Percentiles rank a stretch among this genome's conserved stretches.
These are phyloP conservation scores for Aureobasidium uvarum DNA, from an alignment of 2,329 filamentous ascomycete genomes.

Conservation along the genomic window DNA sequence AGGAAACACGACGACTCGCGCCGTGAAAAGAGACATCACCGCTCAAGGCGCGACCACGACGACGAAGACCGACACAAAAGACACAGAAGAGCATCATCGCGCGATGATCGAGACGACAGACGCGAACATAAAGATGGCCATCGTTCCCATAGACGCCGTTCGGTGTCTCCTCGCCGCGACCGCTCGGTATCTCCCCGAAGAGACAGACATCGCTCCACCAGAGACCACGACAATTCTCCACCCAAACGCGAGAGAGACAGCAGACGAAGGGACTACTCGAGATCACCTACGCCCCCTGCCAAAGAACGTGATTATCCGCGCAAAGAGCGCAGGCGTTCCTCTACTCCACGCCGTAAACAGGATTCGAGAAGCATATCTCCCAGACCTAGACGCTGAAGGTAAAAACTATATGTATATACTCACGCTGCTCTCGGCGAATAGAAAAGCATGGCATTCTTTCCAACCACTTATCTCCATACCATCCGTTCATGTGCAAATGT, in stretches of 20 bases:
- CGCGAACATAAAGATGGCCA: conserved; percentile 19
- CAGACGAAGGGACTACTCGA: conserved; percentile 13
- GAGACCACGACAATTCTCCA: conserved; percentile 3
- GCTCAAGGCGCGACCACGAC: conserved; percentile 30
- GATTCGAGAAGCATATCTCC: conserved; percentile 15
- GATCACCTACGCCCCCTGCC: neutral
- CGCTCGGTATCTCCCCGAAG: conserved; percentile 3
- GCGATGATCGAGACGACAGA: conserved; percentile 19
- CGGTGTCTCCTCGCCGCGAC: neutral
- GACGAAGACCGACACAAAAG: conserved; percentile 27
- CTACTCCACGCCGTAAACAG: conserved; percentile 3
- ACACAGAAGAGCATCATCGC: conserved; percentile 26
- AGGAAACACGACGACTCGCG: conserved; percentile 49
- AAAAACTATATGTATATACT: neutral
- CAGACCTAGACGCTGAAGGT: conserved; percentile 2
- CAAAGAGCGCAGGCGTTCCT: conserved; percentile 12
- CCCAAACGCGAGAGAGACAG: conserved; percentile 5
- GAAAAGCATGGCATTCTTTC: too few relatives aligned
- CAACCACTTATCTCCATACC: too few relatives aligned
- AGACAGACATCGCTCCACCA: conserved; percentile 9
- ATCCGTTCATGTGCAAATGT: too few relatives aligned
- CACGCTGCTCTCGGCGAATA: too few relatives aligned
- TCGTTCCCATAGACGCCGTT: conserved; percentile 15
- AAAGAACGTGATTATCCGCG: conserved; percentile 8
- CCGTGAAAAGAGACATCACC: conserved; percentile 47